Evolutionary conservation across 129 eudicot genomes (phyloP), one percentile per base, ranked within the genome.

Genomic region (Lactuca saligna): DNA sequence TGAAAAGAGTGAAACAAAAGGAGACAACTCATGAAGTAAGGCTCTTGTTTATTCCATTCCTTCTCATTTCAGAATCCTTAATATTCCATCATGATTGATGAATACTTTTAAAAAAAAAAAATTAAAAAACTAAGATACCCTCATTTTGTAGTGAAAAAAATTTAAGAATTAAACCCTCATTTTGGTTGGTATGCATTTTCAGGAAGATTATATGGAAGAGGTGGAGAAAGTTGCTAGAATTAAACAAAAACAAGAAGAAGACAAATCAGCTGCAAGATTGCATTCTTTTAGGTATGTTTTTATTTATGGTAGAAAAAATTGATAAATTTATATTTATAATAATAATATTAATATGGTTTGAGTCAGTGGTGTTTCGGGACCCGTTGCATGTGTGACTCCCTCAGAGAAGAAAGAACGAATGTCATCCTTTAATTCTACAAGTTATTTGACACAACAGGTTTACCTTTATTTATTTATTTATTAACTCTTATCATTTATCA

Each of bases 191-290:
- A 20, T 20, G 20, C 20, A 20, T 20, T 20, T 15, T 37, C 71
- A 87, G 92, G 88, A 81, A 62, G 80, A 79, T 63, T 88, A 85
- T 77, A 80, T 81, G 32, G 81, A 72, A 55, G 89, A 83, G 73
- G 92, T 89, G 72, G 84, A 89, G 66, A 66, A 85, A 61, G 80
- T 89, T 65, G 90, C 86, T 12, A 76, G 64, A 80, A 62, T 93
- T 54, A 93, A 85, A 71, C 85, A 79, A 65, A 83, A 85, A 81
- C 99, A 87, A 75, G 92, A 85, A 68, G 90, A 88, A 68, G 89
- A 87, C 31, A 89, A 78, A 78, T 82, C 80, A 73, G 72, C 90
- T 33, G 95, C 91, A 32, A 78, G 82, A 53, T 74, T 93, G 78
- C 97, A 89, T 74, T 89, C 97, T 20, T 88, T 80, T 42, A 81